A percentile compares a stretch with the other conserved stretches of the same genome.
Evolutionary conservation across 1,139 yeast genomes (phyloP).

Genomic region (Pichia kudriavzevii): DNA sequence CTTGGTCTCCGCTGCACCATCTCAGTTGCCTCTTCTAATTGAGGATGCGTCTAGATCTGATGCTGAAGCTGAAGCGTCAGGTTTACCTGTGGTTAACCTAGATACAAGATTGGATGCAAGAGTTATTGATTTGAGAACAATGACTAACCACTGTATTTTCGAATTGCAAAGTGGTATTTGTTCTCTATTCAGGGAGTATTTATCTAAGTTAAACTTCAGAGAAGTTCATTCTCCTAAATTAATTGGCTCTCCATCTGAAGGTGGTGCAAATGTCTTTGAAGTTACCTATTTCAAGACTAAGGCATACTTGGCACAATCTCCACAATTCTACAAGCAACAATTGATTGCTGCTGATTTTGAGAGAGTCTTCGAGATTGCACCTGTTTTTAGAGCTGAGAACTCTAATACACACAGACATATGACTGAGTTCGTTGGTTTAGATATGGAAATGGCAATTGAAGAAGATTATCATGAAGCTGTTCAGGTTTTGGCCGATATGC

Average conservation of each 20-base stretch:
- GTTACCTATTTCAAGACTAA: conserved; percentile 85
- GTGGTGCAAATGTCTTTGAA: conserved; percentile 95
- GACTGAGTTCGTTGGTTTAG: conserved; percentile 98
- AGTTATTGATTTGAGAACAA: conserved; percentile 92
- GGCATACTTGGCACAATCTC: conserved; percentile 95
- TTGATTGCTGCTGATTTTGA: conserved; percentile 97
- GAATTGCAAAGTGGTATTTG: conserved; percentile 88
- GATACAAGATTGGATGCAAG: conserved; percentile 94
- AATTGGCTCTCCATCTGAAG: conserved; percentile 93
- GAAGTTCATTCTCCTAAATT: conserved; percentile 96
- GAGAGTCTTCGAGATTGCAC: conserved; percentile 90
- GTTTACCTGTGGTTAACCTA: conserved; percentile 87
- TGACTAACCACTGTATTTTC: conserved; percentile 96
- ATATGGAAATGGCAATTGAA: conserved; percentile 96
- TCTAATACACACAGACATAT: conserved; percentile 98
- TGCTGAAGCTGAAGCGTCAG: conserved; percentile 86
- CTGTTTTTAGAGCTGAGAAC: conserved; percentile 98
- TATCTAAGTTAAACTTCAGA: conserved; percentile 57
- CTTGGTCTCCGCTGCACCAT: conserved; percentile 82
- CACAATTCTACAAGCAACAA: conserved; percentile 96
- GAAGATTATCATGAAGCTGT: conserved; percentile 96
- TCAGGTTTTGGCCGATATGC: conserved; percentile 75
- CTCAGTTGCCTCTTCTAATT: conserved; percentile 83
- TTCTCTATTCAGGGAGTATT: conserved; percentile 80
- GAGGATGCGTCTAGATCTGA: conserved; percentile 97